Evolutionary conservation across 805 yeast species (phyloP), one percentile per base, ranked within the genome.

Genomic region (Teunomyces panamensis): DNA sequence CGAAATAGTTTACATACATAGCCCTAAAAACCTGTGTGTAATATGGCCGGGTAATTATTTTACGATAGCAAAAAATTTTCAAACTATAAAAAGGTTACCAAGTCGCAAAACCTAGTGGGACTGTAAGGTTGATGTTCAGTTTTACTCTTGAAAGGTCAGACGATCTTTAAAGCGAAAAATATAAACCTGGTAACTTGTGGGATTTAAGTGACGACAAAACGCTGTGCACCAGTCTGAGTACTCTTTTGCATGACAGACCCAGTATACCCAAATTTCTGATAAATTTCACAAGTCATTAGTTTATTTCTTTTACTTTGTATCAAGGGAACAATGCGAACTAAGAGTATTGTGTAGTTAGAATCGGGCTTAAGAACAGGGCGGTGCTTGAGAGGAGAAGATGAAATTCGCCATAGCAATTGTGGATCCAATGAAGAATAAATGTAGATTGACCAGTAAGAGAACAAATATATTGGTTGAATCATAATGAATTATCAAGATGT

Each of bases 161-260:
- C 30, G 52, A 53, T 45, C 52, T 53, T 46, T 44, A 20, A 36
- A 44, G 46, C 44, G 41, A 41, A 53, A 50, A 42, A 50, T 30
- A 35, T 35, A 42, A 43, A 51, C 43, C 43, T 29, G 10, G 43
- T 24, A 37, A 17, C 41, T 37, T 37, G 45, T 33, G 44, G 33
- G 48, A 39, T 42, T 46, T 34, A 34, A 36, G 49, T 68, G 77
- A 73, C 57, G 75, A 73, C 75, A 69, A 68, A 62, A 67, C 73
- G 77, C 77, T 73, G 77, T 73, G 77, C 77, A 73, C 77, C 77
- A 73, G 76, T 72, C 77, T 71, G 77, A 73, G 71, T 68, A 71
- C 74, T 71, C 68, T 52, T 50, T 33, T 58, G 53, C 61, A 71
- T 73, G 77, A 73, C 63, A 60, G 67, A 62, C 57, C 54, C 65